These are phyloP conservation scores for Fusarium euwallaceae DNA, from an alignment of 2,329 filamentous ascomycete species.

Conservation along the genomic window DNA sequence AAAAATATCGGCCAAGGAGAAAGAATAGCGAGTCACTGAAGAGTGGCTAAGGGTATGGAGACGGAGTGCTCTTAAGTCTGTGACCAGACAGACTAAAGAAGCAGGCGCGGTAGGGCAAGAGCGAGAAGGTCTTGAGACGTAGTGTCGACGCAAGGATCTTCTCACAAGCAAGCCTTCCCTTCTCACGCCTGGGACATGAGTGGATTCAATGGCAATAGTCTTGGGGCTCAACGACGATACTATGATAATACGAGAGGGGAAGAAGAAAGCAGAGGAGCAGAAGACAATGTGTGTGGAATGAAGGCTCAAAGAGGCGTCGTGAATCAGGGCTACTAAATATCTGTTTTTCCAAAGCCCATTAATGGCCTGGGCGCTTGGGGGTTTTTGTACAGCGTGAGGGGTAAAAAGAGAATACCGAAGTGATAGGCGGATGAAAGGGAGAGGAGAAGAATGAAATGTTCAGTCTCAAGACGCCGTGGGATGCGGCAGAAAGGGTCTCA, in stretches of 20 bases:
- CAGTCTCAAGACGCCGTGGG: constrained; percentile 4
- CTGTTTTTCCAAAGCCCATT: background rate
- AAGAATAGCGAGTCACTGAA: background rate
- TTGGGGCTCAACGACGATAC: background rate
- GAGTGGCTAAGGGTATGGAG: background rate
- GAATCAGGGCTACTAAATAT: constrained; percentile 10
- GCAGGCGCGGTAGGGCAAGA: background rate
- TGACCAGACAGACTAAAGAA: background rate
- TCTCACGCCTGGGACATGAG: constrained; percentile 2
- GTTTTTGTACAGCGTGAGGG: constrained; percentile 26
- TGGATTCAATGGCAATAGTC: background rate
- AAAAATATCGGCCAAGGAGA: background rate
- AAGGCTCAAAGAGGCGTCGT: background rate
- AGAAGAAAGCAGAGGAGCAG: background rate
- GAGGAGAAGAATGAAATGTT: constrained; percentile 4
- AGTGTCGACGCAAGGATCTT: background rate
- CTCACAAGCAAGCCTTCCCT: background rate
- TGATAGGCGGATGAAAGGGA: constrained; percentile 2
- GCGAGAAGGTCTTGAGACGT: constrained; percentile 1
- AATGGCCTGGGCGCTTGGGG: constrained; percentile 19
- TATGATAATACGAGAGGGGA: background rate
- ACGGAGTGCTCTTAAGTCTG: background rate
- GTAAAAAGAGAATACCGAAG: background rate
- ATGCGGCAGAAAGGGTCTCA: constrained; percentile 32
- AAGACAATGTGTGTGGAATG: background rate